Evolutionary conservation across 2,329 filamentous ascomycete species (phyloP).

Genomic region (Trichoderma hamatum): DNA sequence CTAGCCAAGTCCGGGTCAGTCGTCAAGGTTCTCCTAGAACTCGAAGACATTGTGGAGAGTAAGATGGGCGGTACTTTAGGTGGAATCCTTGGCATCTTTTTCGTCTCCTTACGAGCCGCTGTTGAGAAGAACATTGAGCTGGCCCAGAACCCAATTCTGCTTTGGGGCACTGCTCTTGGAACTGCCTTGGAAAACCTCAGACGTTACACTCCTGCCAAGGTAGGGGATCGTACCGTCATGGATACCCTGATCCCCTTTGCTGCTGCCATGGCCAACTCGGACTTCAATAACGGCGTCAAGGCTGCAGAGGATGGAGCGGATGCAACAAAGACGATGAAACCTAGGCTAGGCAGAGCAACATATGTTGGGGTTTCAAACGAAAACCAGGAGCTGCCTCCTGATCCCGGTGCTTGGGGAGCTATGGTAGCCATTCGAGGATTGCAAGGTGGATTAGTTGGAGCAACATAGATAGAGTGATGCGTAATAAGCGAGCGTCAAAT

Average conservation of each 20-base stretch:
- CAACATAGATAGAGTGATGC: not conserved
- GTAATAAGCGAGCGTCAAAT: too few relatives aligned
- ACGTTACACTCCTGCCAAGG: slow-evolving; percentile 57
- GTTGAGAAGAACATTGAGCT: slow-evolving; percentile 44
- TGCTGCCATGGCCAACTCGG: slow-evolving; percentile 49
- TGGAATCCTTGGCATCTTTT: slow-evolving; percentile 58
- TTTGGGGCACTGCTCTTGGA: slow-evolving; percentile 50
- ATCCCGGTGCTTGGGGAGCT: slow-evolving; percentile 72
- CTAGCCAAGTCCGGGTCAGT: slow-evolving; percentile 50
- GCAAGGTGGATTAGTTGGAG: slow-evolving; percentile 31
- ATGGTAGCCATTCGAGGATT: slow-evolving; percentile 57
- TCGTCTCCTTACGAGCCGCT: slow-evolving; percentile 51
- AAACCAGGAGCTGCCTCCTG: slow-evolving; percentile 59
- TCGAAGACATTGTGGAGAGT: slow-evolving; percentile 59
- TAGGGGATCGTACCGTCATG: slow-evolving; percentile 61
- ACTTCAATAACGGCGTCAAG: slow-evolving; percentile 58
- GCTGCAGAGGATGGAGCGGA: slow-evolving; percentile 64
- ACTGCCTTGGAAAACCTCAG: slow-evolving; percentile 51
- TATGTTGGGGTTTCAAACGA: slow-evolving; percentile 64
- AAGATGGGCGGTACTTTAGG: slow-evolving; percentile 59
- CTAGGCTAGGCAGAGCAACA: slow-evolving; percentile 67
- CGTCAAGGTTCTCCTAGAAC: slow-evolving; percentile 49
- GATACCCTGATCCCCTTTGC: slow-evolving; percentile 60
- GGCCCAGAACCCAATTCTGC: slow-evolving; percentile 40
- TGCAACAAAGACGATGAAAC: slow-evolving; percentile 65